Conservation (phyloP, 1,284 basidiomycete genomes). For the Singerocomus rubriflavus region DNA sequence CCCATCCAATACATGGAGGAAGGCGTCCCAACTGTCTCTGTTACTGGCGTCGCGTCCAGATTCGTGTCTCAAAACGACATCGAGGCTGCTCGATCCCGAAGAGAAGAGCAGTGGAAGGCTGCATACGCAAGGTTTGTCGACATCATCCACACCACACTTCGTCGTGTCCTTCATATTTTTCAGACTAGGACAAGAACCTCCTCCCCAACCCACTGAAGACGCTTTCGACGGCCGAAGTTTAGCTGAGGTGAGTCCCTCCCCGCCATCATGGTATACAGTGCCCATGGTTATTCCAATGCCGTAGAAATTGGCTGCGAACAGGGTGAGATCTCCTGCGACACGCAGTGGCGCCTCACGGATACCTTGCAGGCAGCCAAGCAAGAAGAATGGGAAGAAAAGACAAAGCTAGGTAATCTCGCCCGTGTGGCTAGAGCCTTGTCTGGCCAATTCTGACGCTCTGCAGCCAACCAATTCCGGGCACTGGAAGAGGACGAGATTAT, state of each 20-base stretch:
- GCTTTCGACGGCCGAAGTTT: constrained; percentile 85
- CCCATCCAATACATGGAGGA: constrained; percentile 40
- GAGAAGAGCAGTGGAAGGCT: constrained; percentile 89
- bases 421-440: constrained; percentile 1
- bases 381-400: constrained; percentile 93
- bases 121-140: constrained; percentile 78
- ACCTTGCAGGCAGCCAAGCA: constrained; percentile 73
- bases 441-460: constrained; percentile 9
- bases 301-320: constrained; percentile 81
- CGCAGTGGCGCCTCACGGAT: constrained; percentile 19
- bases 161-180: constrained; percentile 14
- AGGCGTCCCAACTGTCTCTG: constrained; percentile 60
- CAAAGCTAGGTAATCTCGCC: constrained; percentile 65
- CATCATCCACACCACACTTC: constrained; percentile 1
- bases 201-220: constrained; percentile 71
- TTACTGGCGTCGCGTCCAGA: constrained; percentile 67
- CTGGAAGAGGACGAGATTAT: constrained; percentile 88
- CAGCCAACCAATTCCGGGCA: constrained; percentile 89
- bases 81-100: constrained; percentile 70
- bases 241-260: constrained; percentile 68
- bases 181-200: constrained; percentile 86
- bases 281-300: constrained; percentile 35
- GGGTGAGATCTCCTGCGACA: constrained; percentile 44
- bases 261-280: constrained; percentile 9
- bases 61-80: constrained; percentile 80